Base-by-base conservation (phyloP, 2,329 filamentous ascomycete genomes). In the Apiospora sp. region DNA sequence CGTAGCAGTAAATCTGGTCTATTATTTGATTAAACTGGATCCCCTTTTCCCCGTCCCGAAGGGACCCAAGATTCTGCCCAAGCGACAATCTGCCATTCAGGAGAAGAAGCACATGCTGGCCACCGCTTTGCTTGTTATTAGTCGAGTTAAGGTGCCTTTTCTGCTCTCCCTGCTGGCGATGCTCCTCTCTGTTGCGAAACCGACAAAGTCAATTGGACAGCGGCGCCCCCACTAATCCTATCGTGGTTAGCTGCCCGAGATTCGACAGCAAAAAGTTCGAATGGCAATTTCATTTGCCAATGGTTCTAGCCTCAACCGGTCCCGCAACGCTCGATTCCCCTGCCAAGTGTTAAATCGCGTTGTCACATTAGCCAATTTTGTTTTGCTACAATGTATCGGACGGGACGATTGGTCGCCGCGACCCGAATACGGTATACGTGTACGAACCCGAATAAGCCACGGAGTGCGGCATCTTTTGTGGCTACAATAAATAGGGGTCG, bases 241-340 rank as follows among this genome's bases (percentile, higher is more conserved):
- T 64, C 58, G 22, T 14, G n/a, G 58, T 64, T 64, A 64, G 58
- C 30, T n/a, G 30, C 58, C 58, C 34, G 58, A 34, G 41, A 64
- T 41, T 64, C 58, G 58, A 64, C 34, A 64, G 30, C 58, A 64
- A 64, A 64, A 64, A 41, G 30, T 64, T 64, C 58, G 58, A 64
- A 64, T 64, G 58, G 58, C 58, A 64, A 64, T 64, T 37, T 64
- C 34, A 64, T 64, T 64, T 64, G 58, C 34, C 58, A 64, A 64
- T 64, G 58, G 19, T 64, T 64, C 34, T 64, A 64, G 34, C 34
- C 58, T 41, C 58, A 14, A 41, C 30, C 58, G 58, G 34, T 41
- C 34, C 58, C 58, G 58, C 58, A 64, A 64, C 19, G 30, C 8
- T 51, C 48, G 37, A 51, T 24, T 51, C 46, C n/a, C 48, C 48